Evolutionary conservation across 2,329 filamentous ascomycete species (phyloP), one percentile per base, ranked within the genome.

Genomic region (Macrophomina phaseolina): DNA sequence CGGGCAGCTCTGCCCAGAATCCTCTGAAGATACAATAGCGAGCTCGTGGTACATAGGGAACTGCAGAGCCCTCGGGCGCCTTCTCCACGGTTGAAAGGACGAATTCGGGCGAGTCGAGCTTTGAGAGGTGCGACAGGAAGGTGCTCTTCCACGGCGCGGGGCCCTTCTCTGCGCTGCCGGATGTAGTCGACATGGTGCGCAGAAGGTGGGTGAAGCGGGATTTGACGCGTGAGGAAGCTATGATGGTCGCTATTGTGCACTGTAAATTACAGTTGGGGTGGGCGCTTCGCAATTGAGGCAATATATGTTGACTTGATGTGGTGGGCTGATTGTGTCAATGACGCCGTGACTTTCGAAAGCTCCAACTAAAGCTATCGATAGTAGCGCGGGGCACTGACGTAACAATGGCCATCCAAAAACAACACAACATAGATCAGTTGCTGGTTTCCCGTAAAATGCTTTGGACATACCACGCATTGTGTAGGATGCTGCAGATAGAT

Each of bases 1-100:
- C 83, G 4, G 90, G 89, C 0, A 97, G 82, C 65, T 86, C 84
- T 0, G 89, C 89, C 87, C 91, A 97, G 80, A 97, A 89, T 71
- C 93, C 93, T 68, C 94, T 90, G 80, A 89, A 94, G 73, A 97
- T 88, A 79, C 94, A 95, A 73, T 88, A 93, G 64, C 93, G 88
- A 8, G 88, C 90, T 64, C 92, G 86, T 0, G 84, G 81, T 1
- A 83, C 71, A 68, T 80, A 79, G 8, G 79, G 71, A 52, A 77
- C 76, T 0, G 81, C 76, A n/a, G 79, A 78, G 18, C 75, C 76
- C 38, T 73, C 58, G 32, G 83, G 78, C 5, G 79, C 81, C 18
- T 75, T 74, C 66, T 77, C 77, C 48, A 88, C 78, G 3, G 85
- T 86, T 58, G 79, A 78, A 67, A 85, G 81, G 65, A 84, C 82